These are phyloP conservation scores for Cucurbita ficifolia DNA, from an alignment of 306 rosid genomes.

Conservation along the genomic window DNA sequence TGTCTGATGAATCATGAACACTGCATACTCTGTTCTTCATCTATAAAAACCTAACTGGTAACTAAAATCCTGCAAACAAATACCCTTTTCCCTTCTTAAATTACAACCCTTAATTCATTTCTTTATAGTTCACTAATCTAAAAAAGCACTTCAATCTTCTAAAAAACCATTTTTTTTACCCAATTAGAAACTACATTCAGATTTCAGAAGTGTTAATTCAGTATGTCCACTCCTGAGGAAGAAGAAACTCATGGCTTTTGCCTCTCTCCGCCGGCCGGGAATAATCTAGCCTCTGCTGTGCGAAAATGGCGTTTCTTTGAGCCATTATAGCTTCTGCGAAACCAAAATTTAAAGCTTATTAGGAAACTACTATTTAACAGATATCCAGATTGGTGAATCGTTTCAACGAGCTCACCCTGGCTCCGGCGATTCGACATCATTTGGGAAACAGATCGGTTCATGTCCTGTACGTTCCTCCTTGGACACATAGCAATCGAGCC, in stretches of 20 bases:
- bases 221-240: constrained; percentile 17
- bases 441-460: not conserved
- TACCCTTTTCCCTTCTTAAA: not conserved
- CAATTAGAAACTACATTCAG: not conserved
- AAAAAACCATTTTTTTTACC: not conserved
- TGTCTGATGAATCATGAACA: not conserved
- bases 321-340: not conserved
- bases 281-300: not conserved
- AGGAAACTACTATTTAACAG: not conserved
- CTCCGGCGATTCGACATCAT: not conserved
- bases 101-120: not conserved
- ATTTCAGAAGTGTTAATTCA: not conserved
- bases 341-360: not conserved
- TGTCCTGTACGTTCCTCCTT: not conserved
- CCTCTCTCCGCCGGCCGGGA: not conserved
- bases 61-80: not conserved
- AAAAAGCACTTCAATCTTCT: not conserved
- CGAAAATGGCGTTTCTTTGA: constrained; percentile 4
- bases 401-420: not conserved
- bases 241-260: not conserved
- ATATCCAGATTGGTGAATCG: not conserved
- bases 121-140: not conserved
- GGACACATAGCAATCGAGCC: not conserved
- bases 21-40: not conserved
- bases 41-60: not conserved